These are phyloP conservation scores for Haplosporangium gracile DNA, from an alignment of 192 early-diverging fungal species.

Conservation along the genomic window DNA sequence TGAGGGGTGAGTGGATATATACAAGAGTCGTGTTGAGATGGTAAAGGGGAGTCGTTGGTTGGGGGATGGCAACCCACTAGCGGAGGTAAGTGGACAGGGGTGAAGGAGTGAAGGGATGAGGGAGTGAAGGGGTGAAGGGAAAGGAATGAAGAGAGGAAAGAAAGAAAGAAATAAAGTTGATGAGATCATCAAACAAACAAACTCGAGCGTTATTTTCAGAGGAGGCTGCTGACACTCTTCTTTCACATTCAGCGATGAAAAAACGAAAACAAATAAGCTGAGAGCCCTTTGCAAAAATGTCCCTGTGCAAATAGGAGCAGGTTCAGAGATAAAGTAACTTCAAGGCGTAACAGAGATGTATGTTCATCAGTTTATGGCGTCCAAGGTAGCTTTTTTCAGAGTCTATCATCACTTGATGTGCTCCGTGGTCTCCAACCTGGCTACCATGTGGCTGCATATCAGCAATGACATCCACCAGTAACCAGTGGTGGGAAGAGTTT, in stretches of 20 bases:
- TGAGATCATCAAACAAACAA: not conserved
- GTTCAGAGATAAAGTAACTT: not conserved
- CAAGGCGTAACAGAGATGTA: not conserved
- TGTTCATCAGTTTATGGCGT: not conserved
- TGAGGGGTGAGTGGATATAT: not conserved
- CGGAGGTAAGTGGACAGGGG: not conserved
- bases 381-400: not conserved
- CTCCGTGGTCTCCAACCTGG: not conserved
- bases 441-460: not conserved
- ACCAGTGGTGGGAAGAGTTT: not conserved
- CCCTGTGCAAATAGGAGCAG: not conserved
- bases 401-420: not conserved
- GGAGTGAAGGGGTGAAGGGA: not conserved
- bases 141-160: not conserved
- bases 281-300: not conserved
- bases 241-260: slow-evolving; percentile 15
- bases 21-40: not conserved
- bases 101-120: not conserved
- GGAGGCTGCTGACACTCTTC: slow-evolving; percentile 20
- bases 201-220: not conserved
- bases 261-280: slow-evolving; percentile 13
- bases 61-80: not conserved
- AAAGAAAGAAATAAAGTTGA: slow-evolving; percentile 10
- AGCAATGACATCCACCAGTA: not conserved
- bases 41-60: not conserved